phyloP scores from a whole-genome alignment of 805 yeast species.

The Yarrowia sp. region DNA sequence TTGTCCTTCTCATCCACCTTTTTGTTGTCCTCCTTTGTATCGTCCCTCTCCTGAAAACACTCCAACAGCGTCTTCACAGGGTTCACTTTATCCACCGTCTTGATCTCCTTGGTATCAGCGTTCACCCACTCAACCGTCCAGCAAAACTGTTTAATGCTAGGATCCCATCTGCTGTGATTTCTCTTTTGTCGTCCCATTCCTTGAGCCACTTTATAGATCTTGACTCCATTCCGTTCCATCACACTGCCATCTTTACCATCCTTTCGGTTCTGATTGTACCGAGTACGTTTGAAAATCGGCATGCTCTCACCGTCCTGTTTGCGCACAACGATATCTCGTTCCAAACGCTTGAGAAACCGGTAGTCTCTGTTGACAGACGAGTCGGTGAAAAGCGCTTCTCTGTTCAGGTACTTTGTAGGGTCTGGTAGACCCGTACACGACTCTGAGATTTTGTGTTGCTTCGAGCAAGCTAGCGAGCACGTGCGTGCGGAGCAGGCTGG shows the following conservation, averaged over 20 bases:
- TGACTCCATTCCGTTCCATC: slow-evolving; percentile 59
- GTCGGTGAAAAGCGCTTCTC: slow-evolving; percentile 46
- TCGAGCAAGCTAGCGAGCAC: slow-evolving; percentile 71
- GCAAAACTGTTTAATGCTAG: slow-evolving; percentile 54
- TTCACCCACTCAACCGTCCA: slow-evolving; percentile 82
- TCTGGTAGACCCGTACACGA: slow-evolving; percentile 69
- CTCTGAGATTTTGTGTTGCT: slow-evolving; percentile 59
- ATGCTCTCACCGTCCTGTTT: slow-evolving; percentile 47
- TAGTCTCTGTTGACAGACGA: slow-evolving; percentile 72
- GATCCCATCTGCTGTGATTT: slow-evolving; percentile 72
- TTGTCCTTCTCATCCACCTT: not conserved
- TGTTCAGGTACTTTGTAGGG: slow-evolving; percentile 55
- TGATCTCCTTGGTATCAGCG: slow-evolving; percentile 37
- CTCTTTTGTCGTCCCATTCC: slow-evolving; percentile 69
- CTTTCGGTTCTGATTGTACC: slow-evolving; percentile 47
- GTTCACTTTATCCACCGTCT: slow-evolving; percentile 1
- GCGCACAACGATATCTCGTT: slow-evolving; percentile 56
- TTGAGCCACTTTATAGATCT: slow-evolving; percentile 58
- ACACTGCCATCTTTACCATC: not conserved
- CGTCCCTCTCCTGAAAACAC: slow-evolving; percentile 20
- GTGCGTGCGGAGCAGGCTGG: slow-evolving; percentile 70
- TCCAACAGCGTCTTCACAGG: slow-evolving; percentile 17
- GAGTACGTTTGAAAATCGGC: slow-evolving; percentile 31
- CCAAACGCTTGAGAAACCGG: slow-evolving; percentile 62
- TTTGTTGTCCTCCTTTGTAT: not conserved